A percentile compares a stretch with the other conserved stretches of the same genome.
phyloP scores from a whole-genome alignment of 306 rosid species.

The Lathyrus aphaca region DNA sequence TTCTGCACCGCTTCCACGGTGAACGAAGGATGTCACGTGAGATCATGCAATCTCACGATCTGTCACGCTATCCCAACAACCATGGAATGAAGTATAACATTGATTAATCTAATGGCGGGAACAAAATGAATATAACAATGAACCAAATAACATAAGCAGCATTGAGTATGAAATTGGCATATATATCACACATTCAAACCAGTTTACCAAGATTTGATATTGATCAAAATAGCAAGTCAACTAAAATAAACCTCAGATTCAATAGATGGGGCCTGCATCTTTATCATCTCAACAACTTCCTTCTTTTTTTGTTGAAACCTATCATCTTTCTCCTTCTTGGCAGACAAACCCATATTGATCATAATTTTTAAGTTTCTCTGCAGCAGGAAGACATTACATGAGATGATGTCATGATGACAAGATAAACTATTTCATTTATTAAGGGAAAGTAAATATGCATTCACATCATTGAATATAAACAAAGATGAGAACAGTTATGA shows the following conservation, averaged over 20 bases:
- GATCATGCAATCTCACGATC: too few species aligned
- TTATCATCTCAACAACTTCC: slow-evolving; percentile 85
- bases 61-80: too few species aligned
- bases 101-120: slow-evolving; percentile 2
- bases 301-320: slow-evolving; percentile 82
- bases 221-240: slow-evolving; percentile 27
- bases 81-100: background rate
- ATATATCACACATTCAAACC: slow-evolving; percentile 17
- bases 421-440: slow-evolving; percentile 32
- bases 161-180: background rate
- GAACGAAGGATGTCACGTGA: too few species aligned
- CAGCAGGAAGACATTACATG: slow-evolving; percentile 50
- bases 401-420: slow-evolving; percentile 28
- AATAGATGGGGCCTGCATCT: slow-evolving; percentile 54
- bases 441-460: slow-evolving; percentile 27
- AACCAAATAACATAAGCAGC: slow-evolving; percentile 34
- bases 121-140: slow-evolving; percentile 12
- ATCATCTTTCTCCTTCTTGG: slow-evolving; percentile 85
- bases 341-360: slow-evolving; percentile 85
- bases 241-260: slow-evolving; percentile 66
- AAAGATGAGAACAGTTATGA: slow-evolving; percentile 19
- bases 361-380: slow-evolving; percentile 93
- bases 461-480: slow-evolving; percentile 28
- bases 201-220: slow-evolving; percentile 13
- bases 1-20: too few species aligned